Base-by-base conservation (phyloP, 1,284 basidiomycete genomes). In the Pholiota adiposa region DNA sequence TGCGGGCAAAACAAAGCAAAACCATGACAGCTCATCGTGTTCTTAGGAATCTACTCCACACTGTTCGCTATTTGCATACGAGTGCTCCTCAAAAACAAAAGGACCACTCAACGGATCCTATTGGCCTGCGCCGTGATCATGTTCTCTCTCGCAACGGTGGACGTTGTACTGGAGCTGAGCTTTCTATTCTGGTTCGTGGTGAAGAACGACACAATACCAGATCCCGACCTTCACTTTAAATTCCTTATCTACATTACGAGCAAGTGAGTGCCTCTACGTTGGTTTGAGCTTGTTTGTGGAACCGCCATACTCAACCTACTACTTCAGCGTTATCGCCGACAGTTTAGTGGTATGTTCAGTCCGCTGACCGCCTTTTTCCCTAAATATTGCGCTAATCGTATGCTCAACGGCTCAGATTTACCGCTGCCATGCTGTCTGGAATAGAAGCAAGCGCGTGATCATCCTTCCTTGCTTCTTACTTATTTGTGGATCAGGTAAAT, bases 201-300 rank as follows among this genome's bases (percentile, higher is more conserved):
- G 46, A 64, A 64, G 56, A 50, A 56, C 33, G 59, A 65, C 34
- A 63, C 61, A 27, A 65, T 69, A 29, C 67, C 69, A 40, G 62
- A 67, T n/a, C 59, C 59, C 54, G 60, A 69, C 51, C 54, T 70
- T 16, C 69, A 70, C 52, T 70, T 65, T 62, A 70, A 70, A 56
- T 70, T 66, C 49, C 63, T 70, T 3, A 64, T 69, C 6, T 70
- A 69, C 51, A 69, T 70, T 53, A 70, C 69, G 23, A 70, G 69
- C 69, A 70, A 70, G 69, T 70, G 54, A 61, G 69, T 66, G 1
- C 14, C 18, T 19, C 14, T 12, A 6, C 31, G 7, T 44, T 38
- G 38, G 46, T 46, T 23, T 16, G 18, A 21, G 36, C 11, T 27
- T 52, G 34, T 59, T 58, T 21, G 59, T n/a, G n/a, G n/a, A n/a